Percentiles rank a stretch among this genome's conserved stretches.
phyloP scores from a whole-genome alignment of 2,329 filamentous ascomycete species.

The Penicillium sp. region DNA sequence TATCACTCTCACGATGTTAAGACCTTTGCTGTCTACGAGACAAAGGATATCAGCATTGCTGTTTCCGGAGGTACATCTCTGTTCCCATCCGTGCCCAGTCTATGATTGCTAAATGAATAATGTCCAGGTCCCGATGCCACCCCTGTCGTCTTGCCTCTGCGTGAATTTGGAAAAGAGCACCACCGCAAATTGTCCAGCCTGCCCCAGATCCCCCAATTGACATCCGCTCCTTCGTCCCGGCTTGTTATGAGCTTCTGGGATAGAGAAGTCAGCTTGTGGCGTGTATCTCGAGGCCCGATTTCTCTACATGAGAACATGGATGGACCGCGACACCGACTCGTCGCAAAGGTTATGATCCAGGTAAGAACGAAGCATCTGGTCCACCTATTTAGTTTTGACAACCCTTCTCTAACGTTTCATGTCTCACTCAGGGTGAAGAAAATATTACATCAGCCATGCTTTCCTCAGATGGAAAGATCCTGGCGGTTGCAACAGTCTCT shows the following conservation, averaged over 20 bases:
- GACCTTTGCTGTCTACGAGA: conserved; percentile 86
- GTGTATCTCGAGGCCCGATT: conserved; percentile 51
- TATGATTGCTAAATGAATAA: conserved; percentile 33
- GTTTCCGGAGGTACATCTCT: conserved; percentile 76
- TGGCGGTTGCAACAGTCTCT: conserved; percentile 72
- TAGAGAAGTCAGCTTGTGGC: conserved; percentile 81
- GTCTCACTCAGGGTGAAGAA: conserved; percentile 63
- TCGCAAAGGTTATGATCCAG: conserved; percentile 64
- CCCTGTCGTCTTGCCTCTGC: conserved; percentile 77
- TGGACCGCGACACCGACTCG: conserved; percentile 46
- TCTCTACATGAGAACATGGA: conserved; percentile 44
- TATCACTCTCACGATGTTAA: conserved; percentile 96
- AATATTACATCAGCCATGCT: conserved; percentile 75
- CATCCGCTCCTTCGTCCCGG: conserved; percentile 69
- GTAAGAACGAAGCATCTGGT: conserved; percentile 22
- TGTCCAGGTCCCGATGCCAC: conserved; percentile 74
- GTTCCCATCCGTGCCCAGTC: not conserved
- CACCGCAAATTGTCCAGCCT: conserved; percentile 79
- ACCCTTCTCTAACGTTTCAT: conserved; percentile 8
- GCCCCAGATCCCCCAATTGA: conserved; percentile 72
- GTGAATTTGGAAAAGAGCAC: conserved; percentile 72
- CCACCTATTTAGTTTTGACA: conserved; percentile 1
- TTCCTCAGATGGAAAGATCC: conserved; percentile 67
- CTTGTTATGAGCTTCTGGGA: conserved; percentile 92
- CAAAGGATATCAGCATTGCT: conserved; percentile 75